Percentiles rank a stretch among this genome's conserved stretches.
phyloP scores from a whole-genome alignment of 257 asterid species.

The Vinca minor region DNA sequence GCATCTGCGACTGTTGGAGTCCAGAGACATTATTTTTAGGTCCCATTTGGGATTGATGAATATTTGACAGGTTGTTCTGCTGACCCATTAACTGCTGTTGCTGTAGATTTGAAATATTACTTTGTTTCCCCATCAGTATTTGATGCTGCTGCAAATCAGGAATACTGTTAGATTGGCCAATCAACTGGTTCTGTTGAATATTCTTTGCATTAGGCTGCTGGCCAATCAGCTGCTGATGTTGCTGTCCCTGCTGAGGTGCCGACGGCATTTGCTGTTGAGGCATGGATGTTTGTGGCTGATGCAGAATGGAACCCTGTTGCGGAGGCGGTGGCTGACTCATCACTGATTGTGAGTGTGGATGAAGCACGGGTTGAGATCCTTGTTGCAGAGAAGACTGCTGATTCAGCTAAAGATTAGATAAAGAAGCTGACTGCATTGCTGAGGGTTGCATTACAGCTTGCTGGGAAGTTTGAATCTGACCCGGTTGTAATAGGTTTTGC shows the following conservation, averaged over 20 bases:
- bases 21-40: conserved; percentile 62
- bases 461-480: conserved; percentile 80
- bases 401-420: conserved; percentile 61
- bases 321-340: conserved; percentile 58
- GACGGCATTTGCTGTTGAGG: conserved; percentile 52
- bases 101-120: conserved; percentile 52
- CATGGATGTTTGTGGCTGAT: conserved; percentile 52
- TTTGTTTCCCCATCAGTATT: conserved; percentile 76
- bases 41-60: conserved; percentile 73
- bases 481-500: conserved; percentile 58
- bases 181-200: conserved; percentile 73
- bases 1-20: conserved; percentile 74
- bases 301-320: conserved; percentile 43
- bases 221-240: conserved; percentile 51
- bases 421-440: conserved; percentile 57
- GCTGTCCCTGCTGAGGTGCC: conserved; percentile 56
- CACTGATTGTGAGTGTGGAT: conserved; percentile 76
- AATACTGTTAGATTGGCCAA: conserved; percentile 58
- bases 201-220: conserved; percentile 56
- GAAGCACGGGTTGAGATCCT: conserved; percentile 65
- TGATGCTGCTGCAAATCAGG: conserved; percentile 64
- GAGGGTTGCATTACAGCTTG: conserved; percentile 76
- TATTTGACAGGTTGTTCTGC: conserved; percentile 58
- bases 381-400: conserved; percentile 73
- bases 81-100: conserved; percentile 69